Base-by-base conservation (phyloP, 345 rosid genomes). In the Hevea brasiliensis region DNA sequence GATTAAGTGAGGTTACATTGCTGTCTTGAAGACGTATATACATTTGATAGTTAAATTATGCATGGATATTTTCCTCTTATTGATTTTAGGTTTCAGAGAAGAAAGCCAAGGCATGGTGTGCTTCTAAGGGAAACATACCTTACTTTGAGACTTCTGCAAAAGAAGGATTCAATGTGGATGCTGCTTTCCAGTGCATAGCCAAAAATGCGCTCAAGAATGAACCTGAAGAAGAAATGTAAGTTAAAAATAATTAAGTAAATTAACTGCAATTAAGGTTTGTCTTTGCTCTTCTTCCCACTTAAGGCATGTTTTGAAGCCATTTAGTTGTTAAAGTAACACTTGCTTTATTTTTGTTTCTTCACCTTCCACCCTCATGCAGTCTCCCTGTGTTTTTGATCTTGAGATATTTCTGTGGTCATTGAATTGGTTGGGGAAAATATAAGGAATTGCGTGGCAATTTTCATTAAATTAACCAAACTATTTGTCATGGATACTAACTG, bases 21-120 rank as follows among this genome's bases (percentile, higher is more conserved):
- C 13, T 27, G 23, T 50, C 18, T 27, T 32, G 2, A 65, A 42
- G 17, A 48, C 3, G 2, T 18, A 27, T 29, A 32, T 41, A n/a
- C 35, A 6, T 27, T 42, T n/a, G 23, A 59, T 29, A 13, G 24
- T 8, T 48, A 17, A 50, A 32, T 57, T 61, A 1, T 29, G 57
- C 7, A 10, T 42, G 5, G 1, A 61, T 48, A 18, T 55, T 17
- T 61, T 14, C 32, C 6, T 48, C 51, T 61, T n/a, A 41, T 72
- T 71, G 45, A 35, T 40, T 76, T 41, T 61, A 93, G 98, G 97
- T 91, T 45, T 91, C 94, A 37, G 96, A 91, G 89, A 93, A 93
- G 75, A 93, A 91, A 76, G 96, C 92, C 0, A 91, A 89, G 84
- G 96, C 97, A 42, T 91, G 98, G 96, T 91, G 97, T 84, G 94